These are phyloP conservation scores for Hypomontagnella monticulosa DNA, from an alignment of 495 filamentous ascomycete species.

Conservation along the genomic window DNA sequence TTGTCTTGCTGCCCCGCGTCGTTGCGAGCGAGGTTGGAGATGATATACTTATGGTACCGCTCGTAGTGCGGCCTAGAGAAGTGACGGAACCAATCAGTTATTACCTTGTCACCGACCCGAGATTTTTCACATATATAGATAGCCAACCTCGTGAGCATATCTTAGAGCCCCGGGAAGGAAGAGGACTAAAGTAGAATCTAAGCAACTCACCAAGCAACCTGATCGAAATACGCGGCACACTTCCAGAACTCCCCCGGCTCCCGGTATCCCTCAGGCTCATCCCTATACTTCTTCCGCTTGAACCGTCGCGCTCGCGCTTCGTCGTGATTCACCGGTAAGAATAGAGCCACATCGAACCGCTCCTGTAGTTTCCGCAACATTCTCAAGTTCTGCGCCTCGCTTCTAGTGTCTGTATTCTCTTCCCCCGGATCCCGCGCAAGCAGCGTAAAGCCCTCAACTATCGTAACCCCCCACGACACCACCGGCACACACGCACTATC, in stretches of 20 bases:
- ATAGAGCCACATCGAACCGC: constrained; percentile 3
- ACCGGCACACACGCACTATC: no score
- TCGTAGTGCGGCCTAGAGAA: constrained; percentile 15
- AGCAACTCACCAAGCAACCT: constrained; percentile 17
- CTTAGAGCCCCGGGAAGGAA: not conserved
- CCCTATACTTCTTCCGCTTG: not conserved
- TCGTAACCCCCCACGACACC: not conserved
- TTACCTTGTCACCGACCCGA: no score
- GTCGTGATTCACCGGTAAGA: not conserved
- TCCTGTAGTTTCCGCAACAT: constrained; percentile 2
- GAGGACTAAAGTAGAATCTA: not conserved
- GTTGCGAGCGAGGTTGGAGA: not conserved
- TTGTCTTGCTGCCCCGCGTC: not conserved
- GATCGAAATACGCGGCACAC: constrained; percentile 14
- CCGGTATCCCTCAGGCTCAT: not conserved
- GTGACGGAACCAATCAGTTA: no score
- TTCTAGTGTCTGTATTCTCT: not conserved
- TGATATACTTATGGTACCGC: constrained; percentile 19
- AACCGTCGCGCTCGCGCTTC: not conserved
- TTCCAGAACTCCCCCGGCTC: not conserved
- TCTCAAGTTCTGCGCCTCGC: not conserved
- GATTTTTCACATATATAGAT: no score
- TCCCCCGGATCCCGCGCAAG: not conserved
- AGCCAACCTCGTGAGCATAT: no score
- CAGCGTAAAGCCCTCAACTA: constrained; percentile 9